Evolutionary conservation across 768 basidiomycete genomes (phyloP).

Genomic region (Russula earlei): DNA sequence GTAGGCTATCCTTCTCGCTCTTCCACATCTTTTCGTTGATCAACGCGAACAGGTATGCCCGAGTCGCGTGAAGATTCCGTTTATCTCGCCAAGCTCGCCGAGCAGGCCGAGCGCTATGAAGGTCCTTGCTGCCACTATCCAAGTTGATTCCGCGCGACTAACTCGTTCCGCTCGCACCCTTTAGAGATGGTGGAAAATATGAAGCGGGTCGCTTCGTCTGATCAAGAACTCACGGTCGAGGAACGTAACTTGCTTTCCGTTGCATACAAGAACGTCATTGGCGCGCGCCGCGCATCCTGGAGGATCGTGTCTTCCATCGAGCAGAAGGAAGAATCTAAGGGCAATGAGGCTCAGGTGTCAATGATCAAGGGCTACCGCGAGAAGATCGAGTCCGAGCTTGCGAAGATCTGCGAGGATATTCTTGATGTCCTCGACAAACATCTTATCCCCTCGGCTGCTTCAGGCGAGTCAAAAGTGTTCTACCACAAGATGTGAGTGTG

Average conservation of each 20-base stretch:
- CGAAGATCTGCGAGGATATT: slow-evolving; percentile 98
- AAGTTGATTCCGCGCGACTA: slow-evolving; percentile 10
- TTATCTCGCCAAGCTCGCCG: slow-evolving; percentile 99
- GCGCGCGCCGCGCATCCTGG: slow-evolving; percentile 97
- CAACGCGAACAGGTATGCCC: slow-evolving; percentile 47
- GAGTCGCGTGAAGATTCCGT: slow-evolving; percentile 92
- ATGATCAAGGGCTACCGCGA: slow-evolving; percentile 98
- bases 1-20: slow-evolving; percentile 3
- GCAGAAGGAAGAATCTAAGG: slow-evolving; percentile 98
- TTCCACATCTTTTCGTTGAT: background rate
- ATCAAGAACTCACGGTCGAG: slow-evolving; percentile 97
- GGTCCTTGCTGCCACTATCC: slow-evolving; percentile 34
- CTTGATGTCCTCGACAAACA: slow-evolving; percentile 96
- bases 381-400: slow-evolving; percentile 95
- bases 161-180: slow-evolving; percentile 13
- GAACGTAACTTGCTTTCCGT: slow-evolving; percentile 87
- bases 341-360: slow-evolving; percentile 88
- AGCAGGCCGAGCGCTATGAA: slow-evolving; percentile 99
- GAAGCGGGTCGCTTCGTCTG: slow-evolving; percentile 96
- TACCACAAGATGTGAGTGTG: slow-evolving; percentile 95
- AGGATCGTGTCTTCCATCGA: slow-evolving; percentile 97
- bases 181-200: slow-evolving; percentile 98
- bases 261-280: slow-evolving; percentile 99
- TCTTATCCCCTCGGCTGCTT: slow-evolving; percentile 92
- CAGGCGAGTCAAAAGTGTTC: slow-evolving; percentile 97